A percentile compares a stretch with the other conserved stretches of the same genome.
These are phyloP conservation scores for Malus hybrid DNA, from an alignment of 331 rosid genomes.

Conservation along the genomic window DNA sequence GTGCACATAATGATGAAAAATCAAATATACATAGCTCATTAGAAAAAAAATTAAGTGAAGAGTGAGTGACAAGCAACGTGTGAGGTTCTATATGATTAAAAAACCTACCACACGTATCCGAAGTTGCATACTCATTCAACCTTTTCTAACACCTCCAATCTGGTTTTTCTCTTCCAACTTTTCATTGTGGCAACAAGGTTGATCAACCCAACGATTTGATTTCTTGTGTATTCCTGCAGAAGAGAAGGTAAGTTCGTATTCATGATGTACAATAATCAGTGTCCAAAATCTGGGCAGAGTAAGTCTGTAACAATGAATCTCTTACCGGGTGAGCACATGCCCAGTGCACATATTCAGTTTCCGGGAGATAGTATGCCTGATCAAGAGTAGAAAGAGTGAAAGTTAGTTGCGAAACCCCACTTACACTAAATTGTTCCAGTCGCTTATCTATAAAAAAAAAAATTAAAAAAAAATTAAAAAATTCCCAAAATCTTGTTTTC, in stretches of 20 bases:
- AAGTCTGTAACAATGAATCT: slow-evolving; percentile 3
- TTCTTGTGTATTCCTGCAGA: slow-evolving; percentile 82
- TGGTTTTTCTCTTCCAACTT: slow-evolving; percentile 96
- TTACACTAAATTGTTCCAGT: not conserved
- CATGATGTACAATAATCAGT: not conserved
- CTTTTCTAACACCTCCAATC: slow-evolving; percentile 83
- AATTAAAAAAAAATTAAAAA: too few species aligned
- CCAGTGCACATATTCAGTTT: slow-evolving; percentile 95
- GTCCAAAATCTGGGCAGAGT: not conserved
- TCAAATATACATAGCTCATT: slow-evolving; percentile 36
- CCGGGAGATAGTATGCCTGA: slow-evolving; percentile 98
- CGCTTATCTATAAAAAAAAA: not conserved
- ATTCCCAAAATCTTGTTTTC: too few species aligned
- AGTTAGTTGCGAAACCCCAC: slow-evolving; percentile 1
- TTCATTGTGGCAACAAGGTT: slow-evolving; percentile 93
- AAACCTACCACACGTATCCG: not conserved
- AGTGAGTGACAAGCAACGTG: not conserved
- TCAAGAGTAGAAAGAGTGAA: slow-evolving; percentile 15
- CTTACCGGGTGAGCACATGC: slow-evolving; percentile 88
- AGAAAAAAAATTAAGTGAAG: slow-evolving; percentile 1
- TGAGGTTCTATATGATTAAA: not conserved
- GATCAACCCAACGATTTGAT: slow-evolving; percentile 76
- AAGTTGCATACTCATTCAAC: slow-evolving; percentile 51
- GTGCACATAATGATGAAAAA: slow-evolving; percentile 17
- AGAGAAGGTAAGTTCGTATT: slow-evolving; percentile 8